Conservation (phyloP, 106 monocot genomes). For the Dioscorea dumetorum region DNA sequence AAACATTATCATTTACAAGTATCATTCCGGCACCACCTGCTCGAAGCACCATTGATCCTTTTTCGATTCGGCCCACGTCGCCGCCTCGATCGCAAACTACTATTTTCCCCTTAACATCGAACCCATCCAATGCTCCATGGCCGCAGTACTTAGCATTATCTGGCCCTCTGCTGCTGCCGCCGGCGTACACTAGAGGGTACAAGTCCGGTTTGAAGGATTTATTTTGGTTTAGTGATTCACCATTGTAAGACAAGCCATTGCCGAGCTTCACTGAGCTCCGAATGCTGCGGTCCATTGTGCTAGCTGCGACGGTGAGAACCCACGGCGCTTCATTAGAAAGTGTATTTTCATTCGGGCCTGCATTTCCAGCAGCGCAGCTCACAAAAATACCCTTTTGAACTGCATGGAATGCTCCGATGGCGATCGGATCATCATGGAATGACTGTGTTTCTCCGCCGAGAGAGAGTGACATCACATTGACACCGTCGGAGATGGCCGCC, state of each 20-base stretch:
- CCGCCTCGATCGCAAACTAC: constrained; percentile 20
- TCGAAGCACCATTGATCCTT: background rate
- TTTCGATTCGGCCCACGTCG: background rate
- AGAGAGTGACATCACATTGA: constrained; percentile 30
- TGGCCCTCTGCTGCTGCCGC: too few relatives aligned
- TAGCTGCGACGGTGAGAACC: constrained; percentile 50
- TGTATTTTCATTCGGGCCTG: constrained; percentile 15
- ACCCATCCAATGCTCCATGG: constrained; percentile 7
- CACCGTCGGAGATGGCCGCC: constrained; percentile 22
- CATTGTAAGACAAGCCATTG: constrained; percentile 12
- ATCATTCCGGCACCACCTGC: constrained; percentile 11
- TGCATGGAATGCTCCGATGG: constrained; percentile 36
- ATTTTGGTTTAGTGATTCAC: constrained; percentile 23
- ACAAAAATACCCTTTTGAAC: constrained; percentile 23
- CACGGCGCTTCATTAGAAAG: constrained; percentile 53
- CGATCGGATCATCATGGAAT: constrained; percentile 19
- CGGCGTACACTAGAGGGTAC: background rate
- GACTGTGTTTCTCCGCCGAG: background rate
- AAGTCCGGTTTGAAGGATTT: background rate
- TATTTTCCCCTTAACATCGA: constrained; percentile 25
- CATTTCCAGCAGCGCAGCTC: constrained; percentile 37
- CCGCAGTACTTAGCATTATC: too few relatives aligned
- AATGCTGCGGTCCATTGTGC: constrained; percentile 38
- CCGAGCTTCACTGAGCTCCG: constrained; percentile 22
- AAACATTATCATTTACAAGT: background rate